Evolutionary conservation across 306 rosid genomes (phyloP).

Genomic region (Citrullus mucosospermus): DNA sequence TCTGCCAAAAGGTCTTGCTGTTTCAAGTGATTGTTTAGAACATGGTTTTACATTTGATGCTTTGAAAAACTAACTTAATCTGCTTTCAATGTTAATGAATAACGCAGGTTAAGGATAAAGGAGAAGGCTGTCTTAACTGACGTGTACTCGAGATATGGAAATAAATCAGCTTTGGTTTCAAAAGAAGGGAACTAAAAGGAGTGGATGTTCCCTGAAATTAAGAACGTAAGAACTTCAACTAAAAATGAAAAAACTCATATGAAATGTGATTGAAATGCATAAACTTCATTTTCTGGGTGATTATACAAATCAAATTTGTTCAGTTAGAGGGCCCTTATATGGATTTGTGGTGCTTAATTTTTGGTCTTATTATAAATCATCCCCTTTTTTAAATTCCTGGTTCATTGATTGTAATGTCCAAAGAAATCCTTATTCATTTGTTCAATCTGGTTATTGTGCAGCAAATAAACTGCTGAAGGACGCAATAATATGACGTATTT

Average conservation of each 20-base stretch:
- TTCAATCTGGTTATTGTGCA: background rate
- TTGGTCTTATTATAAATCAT: background rate
- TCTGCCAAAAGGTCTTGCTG: constrained; percentile 54
- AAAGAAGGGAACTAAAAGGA: constrained; percentile 17
- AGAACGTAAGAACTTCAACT: background rate
- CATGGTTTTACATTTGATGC: background rate
- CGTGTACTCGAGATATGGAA: constrained; percentile 71
- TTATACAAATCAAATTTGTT: background rate
- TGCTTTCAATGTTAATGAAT: constrained; percentile 5
- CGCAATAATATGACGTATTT: background rate
- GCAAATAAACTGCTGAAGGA: background rate
- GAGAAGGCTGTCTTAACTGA: constrained; percentile 72
- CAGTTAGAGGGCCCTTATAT: background rate
- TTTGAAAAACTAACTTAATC: background rate
- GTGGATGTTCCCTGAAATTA: background rate
- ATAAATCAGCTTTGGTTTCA: constrained; percentile 27
- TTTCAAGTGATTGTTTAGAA: background rate
- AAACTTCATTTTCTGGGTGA: background rate
- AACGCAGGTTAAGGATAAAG: constrained; percentile 64
- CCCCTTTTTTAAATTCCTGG: background rate
- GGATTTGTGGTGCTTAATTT: background rate
- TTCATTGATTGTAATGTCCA: background rate
- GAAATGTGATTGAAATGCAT: background rate
- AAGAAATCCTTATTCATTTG: background rate
- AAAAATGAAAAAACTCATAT: background rate